Evolutionary conservation across 345 rosid species (phyloP), one percentile per base, ranked within the genome.

Genomic region (Hevea brasiliensis): DNA sequence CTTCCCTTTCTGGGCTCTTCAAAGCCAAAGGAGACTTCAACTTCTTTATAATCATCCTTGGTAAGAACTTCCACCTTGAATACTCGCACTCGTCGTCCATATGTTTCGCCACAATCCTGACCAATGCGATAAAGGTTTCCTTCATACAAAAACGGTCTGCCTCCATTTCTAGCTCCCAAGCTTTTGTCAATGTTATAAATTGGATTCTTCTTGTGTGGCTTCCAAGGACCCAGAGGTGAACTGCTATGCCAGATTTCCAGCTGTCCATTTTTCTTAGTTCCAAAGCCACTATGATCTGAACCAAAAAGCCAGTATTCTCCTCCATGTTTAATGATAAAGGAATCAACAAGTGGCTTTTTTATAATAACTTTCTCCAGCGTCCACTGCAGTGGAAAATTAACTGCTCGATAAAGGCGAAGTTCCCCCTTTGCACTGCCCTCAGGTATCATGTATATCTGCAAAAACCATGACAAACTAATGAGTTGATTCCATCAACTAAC

Each of bases 141-240:
- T 47, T 87, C 64, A 17, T 88, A 84, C 32, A 76, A 29, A 80
- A 95, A 91, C 9, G 93, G 90, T 68, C 98, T 85, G 76, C 99
- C 99, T 40, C 94, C 99, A 71, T 95, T 95, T 66, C 99, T 89
- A 13, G 99, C 97, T 41, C 98, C 99, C 56, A 77, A 58, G 45
- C 85, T 85, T 67, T 63, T 84, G 70, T 85, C 71, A 13, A 81
- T 78, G 54, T 91, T 93, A 67, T 95, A 86, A 60, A 95, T 73
- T 35, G 99, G 99, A 72, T 93, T 91, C 82, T 84, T 87, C 86
- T 85, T 91, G 88, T 95, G 97, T 48, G 92, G 92, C 81, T 81
- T 89, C 98, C 98, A 95, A 18, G 97, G 94, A 58, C 99, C 99
- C 51, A 95, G 84, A 41, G 98, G 99, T 3, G 94, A 85, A 84